Percentiles rank a stretch among this genome's conserved stretches.
Conservation (phyloP, 768 basidiomycete genomes). For the Boletus speciosus region DNA sequence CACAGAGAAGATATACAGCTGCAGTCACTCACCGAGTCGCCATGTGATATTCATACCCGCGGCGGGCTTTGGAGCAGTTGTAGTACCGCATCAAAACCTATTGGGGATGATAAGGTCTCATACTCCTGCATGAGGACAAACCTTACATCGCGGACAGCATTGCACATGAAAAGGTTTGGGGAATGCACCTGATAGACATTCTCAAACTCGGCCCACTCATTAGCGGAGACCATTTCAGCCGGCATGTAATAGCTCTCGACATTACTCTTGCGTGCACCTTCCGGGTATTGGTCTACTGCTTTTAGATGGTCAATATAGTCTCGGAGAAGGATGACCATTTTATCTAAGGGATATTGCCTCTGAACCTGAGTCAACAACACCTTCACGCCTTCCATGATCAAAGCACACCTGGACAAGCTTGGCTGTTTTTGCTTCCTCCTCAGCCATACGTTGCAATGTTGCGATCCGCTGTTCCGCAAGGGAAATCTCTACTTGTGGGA, state of each 20-base stretch:
- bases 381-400: neutral
- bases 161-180: slow-evolving; percentile 76
- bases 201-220: slow-evolving; percentile 79
- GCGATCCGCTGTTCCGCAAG: slow-evolving; percentile 54
- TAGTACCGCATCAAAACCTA: slow-evolving; percentile 89
- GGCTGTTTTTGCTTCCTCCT: slow-evolving; percentile 10
- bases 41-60: slow-evolving; percentile 85
- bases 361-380: slow-evolving; percentile 10
- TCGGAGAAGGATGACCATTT: slow-evolving; percentile 58
- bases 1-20: slow-evolving; percentile 1
- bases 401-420: slow-evolving; percentile 16
- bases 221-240: slow-evolving; percentile 59
- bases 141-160: slow-evolving; percentile 74
- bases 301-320: slow-evolving; percentile 57
- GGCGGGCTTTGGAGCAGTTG: slow-evolving; percentile 70
- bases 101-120: slow-evolving; percentile 10
- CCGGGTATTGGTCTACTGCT: slow-evolving; percentile 39
- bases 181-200: slow-evolving; percentile 91
- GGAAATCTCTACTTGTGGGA: slow-evolving; percentile 60
- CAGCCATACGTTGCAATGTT: slow-evolving; percentile 37
- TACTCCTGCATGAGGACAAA: neutral
- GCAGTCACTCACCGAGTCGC: slow-evolving; percentile 63
- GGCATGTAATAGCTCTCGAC: slow-evolving; percentile 60
- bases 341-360: slow-evolving; percentile 30
- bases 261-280: slow-evolving; percentile 30